Conservation (phyloP, 768 basidiomycete species). For the Daedaleopsis sinensis region DNA sequence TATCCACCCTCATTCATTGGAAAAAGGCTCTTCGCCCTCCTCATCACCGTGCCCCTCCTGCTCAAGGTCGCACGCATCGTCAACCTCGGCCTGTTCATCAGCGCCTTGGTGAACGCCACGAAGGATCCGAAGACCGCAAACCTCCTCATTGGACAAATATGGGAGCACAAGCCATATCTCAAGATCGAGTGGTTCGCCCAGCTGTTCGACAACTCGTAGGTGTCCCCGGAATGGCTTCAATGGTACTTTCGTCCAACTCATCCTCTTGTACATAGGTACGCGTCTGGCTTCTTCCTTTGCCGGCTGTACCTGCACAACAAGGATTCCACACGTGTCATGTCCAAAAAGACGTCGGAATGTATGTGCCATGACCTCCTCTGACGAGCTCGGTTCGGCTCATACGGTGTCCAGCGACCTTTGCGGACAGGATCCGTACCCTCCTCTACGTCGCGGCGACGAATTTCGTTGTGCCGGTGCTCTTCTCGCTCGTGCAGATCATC, state of each 20-base stretch:
- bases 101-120: slow-evolving; percentile 24
- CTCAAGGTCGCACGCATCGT: slow-evolving; percentile 35
- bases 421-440: slow-evolving; percentile 31
- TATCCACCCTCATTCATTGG: slow-evolving; percentile 31
- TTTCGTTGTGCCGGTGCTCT: slow-evolving; percentile 41
- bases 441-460: slow-evolving; percentile 40
- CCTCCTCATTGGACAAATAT: slow-evolving; percentile 18
- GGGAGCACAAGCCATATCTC: slow-evolving; percentile 32
- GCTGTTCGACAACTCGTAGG: slow-evolving; percentile 38
- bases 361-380: neutral
- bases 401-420: slow-evolving; percentile 28
- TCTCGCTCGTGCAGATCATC: slow-evolving; percentile 38
- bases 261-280: slow-evolving; percentile 35
- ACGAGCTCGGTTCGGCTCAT: too few species aligned
- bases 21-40: slow-evolving; percentile 30
- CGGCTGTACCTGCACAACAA: slow-evolving; percentile 21
- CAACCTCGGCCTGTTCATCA: slow-evolving; percentile 31
- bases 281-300: slow-evolving; percentile 33
- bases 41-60: slow-evolving; percentile 32
- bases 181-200: slow-evolving; percentile 38
- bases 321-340: slow-evolving; percentile 8
- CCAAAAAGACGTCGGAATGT: slow-evolving; percentile 12
- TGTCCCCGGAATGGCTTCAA: neutral
- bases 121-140: slow-evolving; percentile 24
- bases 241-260: too few species aligned